Conservation (phyloP, 768 basidiomycete genomes). For the Pleurotus sapidus region DNA sequence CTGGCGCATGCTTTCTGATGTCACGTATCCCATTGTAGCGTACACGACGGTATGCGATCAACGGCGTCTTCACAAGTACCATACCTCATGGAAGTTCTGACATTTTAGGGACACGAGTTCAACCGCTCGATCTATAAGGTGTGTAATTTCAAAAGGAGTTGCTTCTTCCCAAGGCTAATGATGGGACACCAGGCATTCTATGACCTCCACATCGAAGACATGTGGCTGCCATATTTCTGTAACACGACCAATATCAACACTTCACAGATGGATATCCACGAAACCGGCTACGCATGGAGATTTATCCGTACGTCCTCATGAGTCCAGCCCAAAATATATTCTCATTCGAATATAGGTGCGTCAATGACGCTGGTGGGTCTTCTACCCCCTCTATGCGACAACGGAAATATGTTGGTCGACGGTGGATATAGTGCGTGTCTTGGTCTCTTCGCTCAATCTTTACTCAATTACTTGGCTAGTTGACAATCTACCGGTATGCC, state of each 20-base stretch:
- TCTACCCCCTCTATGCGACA: conserved; percentile 91
- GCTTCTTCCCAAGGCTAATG: not conserved
- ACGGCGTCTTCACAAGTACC: conserved; percentile 7
- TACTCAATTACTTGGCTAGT: conserved; percentile 40
- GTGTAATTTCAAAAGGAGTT: not conserved
- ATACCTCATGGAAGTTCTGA: conserved; percentile 1
- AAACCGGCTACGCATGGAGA: conserved; percentile 98
- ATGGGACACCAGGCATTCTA: conserved; percentile 69
- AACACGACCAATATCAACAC: conserved; percentile 97
- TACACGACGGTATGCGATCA: conserved; percentile 69
- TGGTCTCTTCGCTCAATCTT: not conserved
- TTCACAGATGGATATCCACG: conserved; percentile 95
- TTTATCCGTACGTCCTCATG: conserved; percentile 61
- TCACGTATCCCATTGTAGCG: conserved; percentile 89
- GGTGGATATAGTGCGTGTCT: conserved; percentile 74
- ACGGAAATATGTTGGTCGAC: conserved; percentile 90
- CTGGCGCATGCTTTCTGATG: conserved; percentile 91
- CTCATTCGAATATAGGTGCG: conserved; percentile 53
- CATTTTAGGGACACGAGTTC: conserved; percentile 84
- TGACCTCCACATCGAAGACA: conserved; percentile 92
- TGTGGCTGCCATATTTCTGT: conserved; percentile 99
- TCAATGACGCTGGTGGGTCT: conserved; percentile 98
- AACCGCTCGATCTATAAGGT: conserved; percentile 95
- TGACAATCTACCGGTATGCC: conserved; percentile 80
- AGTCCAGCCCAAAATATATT: not conserved